Evolutionary conservation across 163 green algal species (phyloP).

Genomic region (Trebouxiophyceae sp.): DNA sequence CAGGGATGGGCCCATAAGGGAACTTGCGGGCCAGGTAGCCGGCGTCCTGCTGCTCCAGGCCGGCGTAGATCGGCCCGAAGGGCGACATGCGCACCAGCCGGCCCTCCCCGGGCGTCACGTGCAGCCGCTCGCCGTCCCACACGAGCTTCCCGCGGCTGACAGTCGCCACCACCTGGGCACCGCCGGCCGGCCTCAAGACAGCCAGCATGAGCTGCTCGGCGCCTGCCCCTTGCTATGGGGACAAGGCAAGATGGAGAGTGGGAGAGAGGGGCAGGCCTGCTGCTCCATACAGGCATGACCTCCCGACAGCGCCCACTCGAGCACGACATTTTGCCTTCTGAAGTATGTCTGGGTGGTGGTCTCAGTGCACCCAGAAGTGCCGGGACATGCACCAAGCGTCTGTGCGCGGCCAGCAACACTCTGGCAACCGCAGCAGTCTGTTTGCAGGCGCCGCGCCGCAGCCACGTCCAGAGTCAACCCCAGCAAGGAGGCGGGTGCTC

Average conservation of each 20-base stretch:
- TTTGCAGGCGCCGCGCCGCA: not conserved
- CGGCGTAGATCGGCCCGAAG: constrained; percentile 1
- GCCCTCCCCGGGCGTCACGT: constrained; percentile 51
- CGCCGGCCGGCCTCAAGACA: too few relatives aligned
- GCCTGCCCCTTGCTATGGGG: too few relatives aligned
- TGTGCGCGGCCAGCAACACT: too few relatives aligned
- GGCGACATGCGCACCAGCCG: constrained; percentile 39
- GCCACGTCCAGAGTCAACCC: not conserved
- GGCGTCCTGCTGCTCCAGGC: constrained; percentile 1
- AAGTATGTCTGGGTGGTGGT: too few relatives aligned
- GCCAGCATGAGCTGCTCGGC: too few relatives aligned
- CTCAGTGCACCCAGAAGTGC: not conserved
- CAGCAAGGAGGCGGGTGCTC: constrained; percentile 6
- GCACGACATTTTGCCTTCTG: too few relatives aligned
- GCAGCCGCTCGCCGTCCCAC: constrained; percentile 70
- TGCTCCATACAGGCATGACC: too few relatives aligned
- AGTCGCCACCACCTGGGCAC: constrained; percentile 70
- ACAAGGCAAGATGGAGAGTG: too few relatives aligned
- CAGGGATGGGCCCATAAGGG: constrained; percentile 6
- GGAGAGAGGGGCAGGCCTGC: too few relatives aligned
- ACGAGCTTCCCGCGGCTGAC: constrained; percentile 79
- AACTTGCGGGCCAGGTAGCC: not conserved
- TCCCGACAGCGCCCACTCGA: too few relatives aligned
- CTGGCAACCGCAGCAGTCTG: not conserved
- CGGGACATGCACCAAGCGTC: not conserved